Conservation (phyloP, 495 filamentous ascomycete genomes). For the Daldinia concentrica region DNA sequence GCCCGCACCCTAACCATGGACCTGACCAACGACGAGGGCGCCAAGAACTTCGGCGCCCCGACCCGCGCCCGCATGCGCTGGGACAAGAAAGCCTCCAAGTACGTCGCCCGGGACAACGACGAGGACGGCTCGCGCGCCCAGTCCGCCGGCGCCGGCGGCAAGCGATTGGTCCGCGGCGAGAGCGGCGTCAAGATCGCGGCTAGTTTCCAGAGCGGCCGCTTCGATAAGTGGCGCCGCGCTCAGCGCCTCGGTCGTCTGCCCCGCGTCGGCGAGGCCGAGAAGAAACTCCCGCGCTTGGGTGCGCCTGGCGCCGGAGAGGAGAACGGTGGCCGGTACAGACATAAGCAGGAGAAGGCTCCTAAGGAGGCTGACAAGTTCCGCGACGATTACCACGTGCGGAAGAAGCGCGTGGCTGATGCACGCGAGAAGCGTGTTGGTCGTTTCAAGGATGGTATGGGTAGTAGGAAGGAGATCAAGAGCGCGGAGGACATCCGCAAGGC, state of each 20-base stretch:
- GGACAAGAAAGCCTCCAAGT: constrained; percentile 97
- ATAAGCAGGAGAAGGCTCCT: constrained; percentile 84
- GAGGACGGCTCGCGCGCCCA: constrained; percentile 81
- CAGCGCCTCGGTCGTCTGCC: constrained; percentile 83
- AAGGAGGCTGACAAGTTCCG: constrained; percentile 91
- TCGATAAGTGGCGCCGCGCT: constrained; percentile 87
- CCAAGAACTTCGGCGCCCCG: constrained; percentile 76
- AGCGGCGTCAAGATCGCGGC: constrained; percentile 95
- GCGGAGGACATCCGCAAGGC: constrained; percentile 87
- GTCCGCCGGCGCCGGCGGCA: constrained; percentile 74
- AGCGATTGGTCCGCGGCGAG: constrained; percentile 87
- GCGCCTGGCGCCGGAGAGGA: constrained; percentile 59
- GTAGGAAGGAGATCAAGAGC: constrained; percentile 79
- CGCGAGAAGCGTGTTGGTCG: constrained; percentile 81
- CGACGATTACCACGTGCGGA: constrained; percentile 87
- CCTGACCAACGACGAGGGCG: constrained; percentile 83
- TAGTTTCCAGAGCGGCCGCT: constrained; percentile 89
- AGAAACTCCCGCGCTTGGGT: constrained; percentile 23
- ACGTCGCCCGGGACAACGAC: constrained; percentile 88
- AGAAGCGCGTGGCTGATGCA: constrained; percentile 88
- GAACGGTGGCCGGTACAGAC: constrained; percentile 69
- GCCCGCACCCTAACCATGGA: constrained; percentile 89
- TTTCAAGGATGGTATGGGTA: constrained; percentile 70
- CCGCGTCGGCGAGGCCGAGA: constrained; percentile 82
- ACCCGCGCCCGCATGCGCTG: constrained; percentile 81